These are phyloP conservation scores for Talaromyces borbonicus DNA, from an alignment of 495 filamentous ascomycete genomes.

Conservation along the genomic window DNA sequence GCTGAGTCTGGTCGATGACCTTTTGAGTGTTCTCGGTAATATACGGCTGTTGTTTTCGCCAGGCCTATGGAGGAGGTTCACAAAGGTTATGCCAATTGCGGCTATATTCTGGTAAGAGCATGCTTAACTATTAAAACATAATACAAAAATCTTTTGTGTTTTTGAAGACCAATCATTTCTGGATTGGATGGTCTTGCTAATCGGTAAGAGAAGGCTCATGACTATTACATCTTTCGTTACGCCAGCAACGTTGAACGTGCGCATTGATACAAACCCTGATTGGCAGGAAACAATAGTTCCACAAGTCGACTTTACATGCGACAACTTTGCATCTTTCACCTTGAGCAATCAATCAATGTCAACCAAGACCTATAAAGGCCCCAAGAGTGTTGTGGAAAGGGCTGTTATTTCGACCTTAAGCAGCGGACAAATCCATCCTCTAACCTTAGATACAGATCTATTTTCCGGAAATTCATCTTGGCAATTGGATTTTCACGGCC, in stretches of 20 bases:
- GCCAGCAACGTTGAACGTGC: constrained; percentile 4
- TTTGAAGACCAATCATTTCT: background rate
- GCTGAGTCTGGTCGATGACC: background rate
- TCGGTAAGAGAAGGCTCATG: too few species aligned
- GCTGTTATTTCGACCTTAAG: too few species aligned
- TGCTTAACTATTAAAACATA: too few species aligned
- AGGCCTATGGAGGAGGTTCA: background rate
- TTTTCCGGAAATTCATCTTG: too few species aligned
- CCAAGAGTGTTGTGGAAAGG: too few species aligned
- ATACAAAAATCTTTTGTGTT: background rate
- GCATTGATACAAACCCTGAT: background rate
- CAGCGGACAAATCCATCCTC: too few species aligned
- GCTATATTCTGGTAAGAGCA: background rate
- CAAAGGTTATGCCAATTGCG: background rate
- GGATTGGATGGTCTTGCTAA: too few species aligned
- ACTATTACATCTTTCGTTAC: background rate
- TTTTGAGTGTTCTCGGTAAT: constrained; percentile 1
- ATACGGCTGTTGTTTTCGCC: background rate
- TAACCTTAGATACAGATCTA: too few species aligned
- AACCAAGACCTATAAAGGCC: too few species aligned
- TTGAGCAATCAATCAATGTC: too few species aligned
- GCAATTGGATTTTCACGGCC: too few species aligned
- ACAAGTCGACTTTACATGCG: background rate
- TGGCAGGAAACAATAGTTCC: background rate
- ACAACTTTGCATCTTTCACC: background rate